Evolutionary conservation across 2,329 filamentous ascomycete species (phyloP).

Genomic region (Aspergillus niger): DNA sequence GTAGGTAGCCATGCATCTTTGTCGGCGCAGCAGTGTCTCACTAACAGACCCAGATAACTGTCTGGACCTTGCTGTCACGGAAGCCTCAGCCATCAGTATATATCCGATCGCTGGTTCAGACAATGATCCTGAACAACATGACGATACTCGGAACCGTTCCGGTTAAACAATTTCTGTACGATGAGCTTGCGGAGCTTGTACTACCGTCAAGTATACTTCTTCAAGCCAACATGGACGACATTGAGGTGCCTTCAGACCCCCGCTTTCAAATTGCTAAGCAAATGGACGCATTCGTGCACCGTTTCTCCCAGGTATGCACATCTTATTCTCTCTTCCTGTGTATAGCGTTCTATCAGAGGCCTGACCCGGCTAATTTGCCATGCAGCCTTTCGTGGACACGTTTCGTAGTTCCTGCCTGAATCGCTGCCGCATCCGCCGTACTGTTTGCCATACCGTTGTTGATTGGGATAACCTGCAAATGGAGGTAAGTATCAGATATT

Average conservation of each 20-base stretch:
- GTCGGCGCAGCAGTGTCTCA: not conserved
- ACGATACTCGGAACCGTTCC: constrained; percentile 68
- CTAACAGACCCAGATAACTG: constrained; percentile 60
- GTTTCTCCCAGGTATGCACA: constrained; percentile 49
- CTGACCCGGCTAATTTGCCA: constrained; percentile 16
- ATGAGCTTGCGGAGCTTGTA: constrained; percentile 76
- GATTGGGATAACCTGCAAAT: constrained; percentile 83
- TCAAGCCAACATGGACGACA: constrained; percentile 71
- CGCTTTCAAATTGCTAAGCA: constrained; percentile 71
- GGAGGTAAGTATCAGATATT: constrained; percentile 55
- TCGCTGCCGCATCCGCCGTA: constrained; percentile 81
- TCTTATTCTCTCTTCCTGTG: not conserved
- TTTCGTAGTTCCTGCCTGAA: constrained; percentile 87
- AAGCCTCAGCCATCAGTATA: constrained; percentile 83
- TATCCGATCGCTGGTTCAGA: constrained; percentile 76
- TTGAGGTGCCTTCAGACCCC: constrained; percentile 73
- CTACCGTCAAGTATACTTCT: constrained; percentile 72
- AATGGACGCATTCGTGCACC: constrained; percentile 69
- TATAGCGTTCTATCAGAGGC: not conserved
- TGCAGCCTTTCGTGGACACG: constrained; percentile 77
- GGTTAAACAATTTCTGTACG: constrained; percentile 74
- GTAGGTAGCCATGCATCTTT: constrained; percentile 44
- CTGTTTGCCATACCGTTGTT: constrained; percentile 78
- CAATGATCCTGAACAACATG: constrained; percentile 72
- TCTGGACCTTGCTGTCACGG: constrained; percentile 72